Evolutionary conservation across 257 asterid genomes (phyloP).

Genomic region (Penstemon barbatus): DNA sequence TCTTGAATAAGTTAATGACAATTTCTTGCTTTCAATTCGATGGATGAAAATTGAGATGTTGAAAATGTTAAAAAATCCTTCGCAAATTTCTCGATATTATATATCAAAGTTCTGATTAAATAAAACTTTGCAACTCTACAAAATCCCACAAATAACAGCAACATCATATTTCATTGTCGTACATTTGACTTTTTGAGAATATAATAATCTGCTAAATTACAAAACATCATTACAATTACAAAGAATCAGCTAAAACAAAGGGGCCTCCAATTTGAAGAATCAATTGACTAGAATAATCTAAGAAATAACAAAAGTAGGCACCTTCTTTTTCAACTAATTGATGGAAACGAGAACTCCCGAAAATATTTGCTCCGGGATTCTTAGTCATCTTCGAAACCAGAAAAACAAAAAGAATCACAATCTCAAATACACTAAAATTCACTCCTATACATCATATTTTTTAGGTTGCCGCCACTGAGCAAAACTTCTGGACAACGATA

Average conservation of each 20-base stretch:
- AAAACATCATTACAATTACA: conserved; percentile 30
- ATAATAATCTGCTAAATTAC: conserved; percentile 17
- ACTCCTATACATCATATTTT: conserved; percentile 63
- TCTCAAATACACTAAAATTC: conserved; percentile 13
- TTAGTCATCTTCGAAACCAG: conserved; percentile 28
- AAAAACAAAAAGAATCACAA: conserved; percentile 43
- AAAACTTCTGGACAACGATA: conserved; percentile 61
- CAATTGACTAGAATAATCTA: conserved; percentile 35
- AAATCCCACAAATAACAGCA: conserved; percentile 3
- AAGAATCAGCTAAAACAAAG: conserved; percentile 5
- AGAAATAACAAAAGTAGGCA: conserved; percentile 26
- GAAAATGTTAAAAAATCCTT: conserved; percentile 5
- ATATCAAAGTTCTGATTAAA: background rate
- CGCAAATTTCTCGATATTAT: background rate
- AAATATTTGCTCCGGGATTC: conserved; percentile 29
- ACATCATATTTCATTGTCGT: background rate
- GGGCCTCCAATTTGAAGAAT: conserved; percentile 33
- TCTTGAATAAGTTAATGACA: conserved; percentile 37
- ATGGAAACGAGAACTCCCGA: conserved; percentile 25
- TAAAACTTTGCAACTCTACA: background rate
- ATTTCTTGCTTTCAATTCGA: conserved; percentile 45
- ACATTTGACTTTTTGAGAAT: conserved; percentile 17
- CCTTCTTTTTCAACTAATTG: conserved; percentile 29
- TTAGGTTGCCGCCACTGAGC: conserved; percentile 75
- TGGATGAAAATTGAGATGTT: conserved; percentile 20